These are phyloP conservation scores for Phaeosphaeriaceae sp. DNA, from an alignment of 2,329 filamentous ascomycete genomes.

Conservation along the genomic window DNA sequence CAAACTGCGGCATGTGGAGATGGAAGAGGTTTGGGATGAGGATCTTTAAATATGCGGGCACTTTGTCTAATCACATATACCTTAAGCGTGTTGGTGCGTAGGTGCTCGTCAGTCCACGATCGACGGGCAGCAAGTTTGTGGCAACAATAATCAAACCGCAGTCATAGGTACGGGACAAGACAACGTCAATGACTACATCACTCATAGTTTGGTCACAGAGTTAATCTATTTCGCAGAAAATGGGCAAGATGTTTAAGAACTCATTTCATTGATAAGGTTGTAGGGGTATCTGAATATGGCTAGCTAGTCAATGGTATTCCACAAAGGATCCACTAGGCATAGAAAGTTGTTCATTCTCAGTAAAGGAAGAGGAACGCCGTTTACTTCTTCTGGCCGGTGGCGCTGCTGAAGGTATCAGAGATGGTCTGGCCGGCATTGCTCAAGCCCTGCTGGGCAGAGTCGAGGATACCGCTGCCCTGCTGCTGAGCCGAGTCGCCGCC, in stretches of 20 bases:
- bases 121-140: neutral
- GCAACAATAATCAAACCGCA: no score
- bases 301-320: slow-evolving; percentile 8
- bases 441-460: slow-evolving; percentile 51
- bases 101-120: neutral
- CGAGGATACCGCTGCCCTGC: slow-evolving; percentile 49
- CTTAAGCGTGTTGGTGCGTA: no score
- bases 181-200: no score
- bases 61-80: neutral
- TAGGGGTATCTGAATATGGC: slow-evolving; percentile 25
- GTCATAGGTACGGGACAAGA: no score
- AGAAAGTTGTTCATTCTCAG: slow-evolving; percentile 11
- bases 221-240: no score
- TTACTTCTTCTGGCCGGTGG: slow-evolving; percentile 44
- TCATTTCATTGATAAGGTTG: slow-evolving; percentile 20
- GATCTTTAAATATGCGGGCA: slow-evolving; percentile 33
- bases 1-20: slow-evolving; percentile 48
- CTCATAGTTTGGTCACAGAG: no score
- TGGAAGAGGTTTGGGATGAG: slow-evolving; percentile 57
- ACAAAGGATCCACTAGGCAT: slow-evolving; percentile 8
- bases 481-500: slow-evolving; percentile 50
- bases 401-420: slow-evolving; percentile 47
- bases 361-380: slow-evolving; percentile 9
- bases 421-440: slow-evolving; percentile 49
- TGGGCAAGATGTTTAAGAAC: neutral